Evolutionary conservation across 2,329 filamentous ascomycete genomes (phyloP).

Genomic region (Endocalyx cinctus): DNA sequence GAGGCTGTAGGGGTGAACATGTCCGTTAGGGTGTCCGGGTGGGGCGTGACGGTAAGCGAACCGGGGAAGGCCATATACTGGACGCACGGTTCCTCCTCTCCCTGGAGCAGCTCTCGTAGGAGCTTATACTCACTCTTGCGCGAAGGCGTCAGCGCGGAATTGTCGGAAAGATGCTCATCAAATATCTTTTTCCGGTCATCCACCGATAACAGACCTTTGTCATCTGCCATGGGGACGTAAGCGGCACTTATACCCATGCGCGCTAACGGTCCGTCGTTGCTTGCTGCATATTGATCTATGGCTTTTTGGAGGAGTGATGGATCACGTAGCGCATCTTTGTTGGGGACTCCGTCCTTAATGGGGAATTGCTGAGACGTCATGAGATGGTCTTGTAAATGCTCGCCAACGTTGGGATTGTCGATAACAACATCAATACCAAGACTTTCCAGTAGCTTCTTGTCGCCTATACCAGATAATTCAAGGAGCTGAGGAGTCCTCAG

Average conservation of each 20-base stretch:
- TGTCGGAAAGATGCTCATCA: conserved; percentile 13
- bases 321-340: conserved; percentile 31
- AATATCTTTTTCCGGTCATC: conserved; percentile 22
- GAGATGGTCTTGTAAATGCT: conserved; percentile 42
- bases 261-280: conserved; percentile 29
- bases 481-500: conserved; percentile 32
- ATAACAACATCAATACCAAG: conserved; percentile 33
- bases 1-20: conserved; percentile 22
- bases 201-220: conserved; percentile 18
- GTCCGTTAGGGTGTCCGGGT: conserved; percentile 23
- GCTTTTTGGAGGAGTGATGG: conserved; percentile 25
- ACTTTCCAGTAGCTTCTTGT: conserved; percentile 34
- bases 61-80: conserved; percentile 31
- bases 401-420: conserved; percentile 40
- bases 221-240: conserved; percentile 29
- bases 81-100: conserved; percentile 24
- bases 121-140: conserved; percentile 16
- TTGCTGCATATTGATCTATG: conserved; percentile 31
- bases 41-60: conserved; percentile 23
- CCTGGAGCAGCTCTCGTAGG: conserved; percentile 23
- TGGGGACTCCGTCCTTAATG: conserved; percentile 33
- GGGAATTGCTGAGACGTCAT: conserved; percentile 34
- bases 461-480: conserved; percentile 33
- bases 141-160: conserved; percentile 8
- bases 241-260: conserved; percentile 35